These are phyloP conservation scores for Fomitopsis palustris DNA, from an alignment of 1,284 basidiomycete genomes.

Conservation along the genomic window DNA sequence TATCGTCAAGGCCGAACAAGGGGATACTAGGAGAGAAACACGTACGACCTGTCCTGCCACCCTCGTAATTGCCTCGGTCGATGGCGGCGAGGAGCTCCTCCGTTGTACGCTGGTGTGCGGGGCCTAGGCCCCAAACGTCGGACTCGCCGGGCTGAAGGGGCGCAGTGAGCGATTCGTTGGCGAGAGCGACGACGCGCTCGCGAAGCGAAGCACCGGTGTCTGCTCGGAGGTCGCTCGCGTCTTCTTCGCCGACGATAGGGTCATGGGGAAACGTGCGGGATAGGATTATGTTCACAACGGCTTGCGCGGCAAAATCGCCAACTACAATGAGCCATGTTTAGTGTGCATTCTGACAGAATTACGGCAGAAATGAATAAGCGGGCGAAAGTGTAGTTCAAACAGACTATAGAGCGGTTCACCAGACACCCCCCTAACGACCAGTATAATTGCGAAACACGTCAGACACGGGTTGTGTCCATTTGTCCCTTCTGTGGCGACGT, in stretches of 20 bases:
- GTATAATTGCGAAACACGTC: no score
- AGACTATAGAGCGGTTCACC: no score
- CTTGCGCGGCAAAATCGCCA: slow-evolving; percentile 89
- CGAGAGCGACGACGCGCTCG: slow-evolving; percentile 76
- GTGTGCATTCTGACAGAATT: neutral
- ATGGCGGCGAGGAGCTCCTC: slow-evolving; percentile 79
- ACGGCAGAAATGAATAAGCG: neutral
- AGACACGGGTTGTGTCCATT: no score
- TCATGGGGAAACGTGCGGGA: slow-evolving; percentile 78
- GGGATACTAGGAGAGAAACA: slow-evolving; percentile 15
- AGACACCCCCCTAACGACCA: no score
- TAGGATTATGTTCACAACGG: slow-evolving; percentile 82
- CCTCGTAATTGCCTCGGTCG: slow-evolving; percentile 81
- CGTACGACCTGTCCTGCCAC: slow-evolving; percentile 77
- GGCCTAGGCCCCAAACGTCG: slow-evolving; percentile 65
- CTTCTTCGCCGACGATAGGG: slow-evolving; percentile 94
- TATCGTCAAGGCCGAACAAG: neutral
- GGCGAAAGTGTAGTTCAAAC: neutral
- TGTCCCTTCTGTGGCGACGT: no score
- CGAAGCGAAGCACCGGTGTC: slow-evolving; percentile 51
- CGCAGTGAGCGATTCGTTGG: slow-evolving; percentile 75
- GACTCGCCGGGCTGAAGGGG: slow-evolving; percentile 50
- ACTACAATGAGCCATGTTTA: slow-evolving; percentile 43
- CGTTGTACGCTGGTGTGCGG: slow-evolving; percentile 43
- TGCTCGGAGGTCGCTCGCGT: slow-evolving; percentile 74